Base-by-base conservation (phyloP, 305 asterid species). In the Fraxinus velutina region DNA sequence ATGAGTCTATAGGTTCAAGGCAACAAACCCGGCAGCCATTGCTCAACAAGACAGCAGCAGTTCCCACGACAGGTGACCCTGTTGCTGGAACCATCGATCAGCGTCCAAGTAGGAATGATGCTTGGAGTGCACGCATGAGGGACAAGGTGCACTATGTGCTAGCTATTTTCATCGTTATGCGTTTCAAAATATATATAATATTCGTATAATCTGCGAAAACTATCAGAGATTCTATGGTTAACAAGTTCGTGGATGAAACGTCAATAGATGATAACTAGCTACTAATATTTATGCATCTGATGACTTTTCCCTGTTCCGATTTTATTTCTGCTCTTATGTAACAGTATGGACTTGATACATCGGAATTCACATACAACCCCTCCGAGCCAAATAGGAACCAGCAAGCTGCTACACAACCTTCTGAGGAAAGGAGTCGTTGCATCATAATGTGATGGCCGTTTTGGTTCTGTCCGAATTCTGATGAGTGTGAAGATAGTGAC, bases 71-170 rank as follows among this genome's bases (percentile, higher is more conserved):
- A 9, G 96, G 95, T 66, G 93, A 73, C 80, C 92, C 98, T 78
- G 94, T 83, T 83, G 80, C 92, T 79, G 93, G 88, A 82, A 80
- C 92, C 29, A 92, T 89, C 60, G 99, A 96, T 83, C 91, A 90
- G 22, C 98, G 96, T 84, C 93, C 97, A 5, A 94, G 96, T 83
- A 91, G 99, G 86, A 94, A 83, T 47, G 99, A 96, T 85, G 98
- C 99, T 73, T 96, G 99, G 99, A 96, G 99, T 85, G 83, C 97
- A 68, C 97, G 99, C 44, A 96, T 96, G 98, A 88, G 96, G 88
- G 98, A 94, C 85, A 96, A 96, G 99, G 99, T 93, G 83, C 77
- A 78, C 73, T 47, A 21, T 72, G 4, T 70, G 33, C 77, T 44
- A 44, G 22, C 74, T 73, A 62, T 79, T 9, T 64, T 39, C 50